phyloP scores from a whole-genome alignment of 495 filamentous ascomycete species.

The Xylaria intraflava region DNA sequence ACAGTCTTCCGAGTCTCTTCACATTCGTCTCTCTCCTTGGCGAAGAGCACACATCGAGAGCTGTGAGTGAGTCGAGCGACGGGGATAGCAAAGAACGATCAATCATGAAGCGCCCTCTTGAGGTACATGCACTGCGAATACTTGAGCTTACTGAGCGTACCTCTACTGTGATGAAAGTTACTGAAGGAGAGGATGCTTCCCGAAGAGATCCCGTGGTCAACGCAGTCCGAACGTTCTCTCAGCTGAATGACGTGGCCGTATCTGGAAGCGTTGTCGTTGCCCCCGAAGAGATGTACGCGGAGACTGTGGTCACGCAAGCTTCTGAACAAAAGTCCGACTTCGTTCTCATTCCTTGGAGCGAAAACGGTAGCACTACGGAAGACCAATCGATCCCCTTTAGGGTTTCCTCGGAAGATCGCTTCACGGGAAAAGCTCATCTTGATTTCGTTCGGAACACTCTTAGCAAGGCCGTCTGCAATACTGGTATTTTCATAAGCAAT shows the following conservation, averaged over 20 bases:
- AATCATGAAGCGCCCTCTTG: slow-evolving; percentile 48
- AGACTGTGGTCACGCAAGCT: slow-evolving; percentile 62
- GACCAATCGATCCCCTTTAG: slow-evolving; percentile 37
- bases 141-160: slow-evolving; percentile 87
- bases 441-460: slow-evolving; percentile 62
- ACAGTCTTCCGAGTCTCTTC: slow-evolving; percentile 81
- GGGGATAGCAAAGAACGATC: slow-evolving; percentile 12
- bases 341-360: slow-evolving; percentile 85
- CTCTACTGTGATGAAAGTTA: slow-evolving; percentile 91
- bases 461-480: slow-evolving; percentile 52
- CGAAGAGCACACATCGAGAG: slow-evolving; percentile 31
- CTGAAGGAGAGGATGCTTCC: slow-evolving; percentile 70
- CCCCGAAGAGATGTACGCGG: slow-evolving; percentile 70
- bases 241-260: slow-evolving; percentile 75
- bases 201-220: slow-evolving; percentile 84
- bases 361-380: slow-evolving; percentile 68
- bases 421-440: slow-evolving; percentile 50
- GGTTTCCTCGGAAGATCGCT: slow-evolving; percentile 39
- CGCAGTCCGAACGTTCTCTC: slow-evolving; percentile 81
- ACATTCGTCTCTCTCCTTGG: slow-evolving; percentile 76
- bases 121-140: slow-evolving; percentile 80
- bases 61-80: slow-evolving; percentile 22
- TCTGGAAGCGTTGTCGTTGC: slow-evolving; percentile 73
- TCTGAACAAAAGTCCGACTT: slow-evolving; percentile 67
- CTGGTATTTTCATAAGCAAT: slow-evolving; percentile 78